phyloP scores from a whole-genome alignment of 441 rosid genomes.

The Kokia cookei region DNA sequence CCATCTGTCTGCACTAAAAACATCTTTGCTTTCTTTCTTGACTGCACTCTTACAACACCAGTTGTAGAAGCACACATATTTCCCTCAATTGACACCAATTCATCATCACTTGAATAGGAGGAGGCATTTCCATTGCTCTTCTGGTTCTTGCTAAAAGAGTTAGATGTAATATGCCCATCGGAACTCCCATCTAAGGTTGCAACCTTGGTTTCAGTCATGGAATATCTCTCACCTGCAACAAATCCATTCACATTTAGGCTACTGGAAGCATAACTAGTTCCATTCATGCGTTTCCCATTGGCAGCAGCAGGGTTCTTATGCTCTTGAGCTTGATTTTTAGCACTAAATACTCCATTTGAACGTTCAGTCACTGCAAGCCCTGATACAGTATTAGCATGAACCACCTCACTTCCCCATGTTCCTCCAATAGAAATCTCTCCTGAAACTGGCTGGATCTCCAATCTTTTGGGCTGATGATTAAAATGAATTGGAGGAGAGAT shows the following conservation, averaged over 20 bases:
- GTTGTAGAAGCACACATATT: constrained; percentile 97
- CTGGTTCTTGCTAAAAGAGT: constrained; percentile 26
- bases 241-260: constrained; percentile 22
- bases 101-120: constrained; percentile 49
- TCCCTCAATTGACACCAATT: constrained; percentile 54
- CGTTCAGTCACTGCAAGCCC: constrained; percentile 26
- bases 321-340: constrained; percentile 17
- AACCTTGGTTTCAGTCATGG: constrained; percentile 19
- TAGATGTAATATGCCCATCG: constrained; percentile 15
- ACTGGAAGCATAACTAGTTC: constrained; percentile 24
- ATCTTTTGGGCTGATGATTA: constrained; percentile 29
- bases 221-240: constrained; percentile 10
- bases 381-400: constrained; percentile 20
- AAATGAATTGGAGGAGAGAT: constrained; percentile 52
- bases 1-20: constrained; percentile 95
- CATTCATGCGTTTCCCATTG: constrained; percentile 27
- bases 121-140: constrained; percentile 29
- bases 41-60: constrained; percentile 96
- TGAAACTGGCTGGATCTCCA: constrained; percentile 26
- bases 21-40: constrained; percentile 97
- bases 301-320: constrained; percentile 28
- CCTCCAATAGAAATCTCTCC: constrained; percentile 21
- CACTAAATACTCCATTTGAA: constrained; percentile 29
- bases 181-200: constrained; percentile 28
- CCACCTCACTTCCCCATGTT: constrained; percentile 18